Conservation (phyloP, 495 filamentous ascomycete species). For the Letharia lupina region DNA sequence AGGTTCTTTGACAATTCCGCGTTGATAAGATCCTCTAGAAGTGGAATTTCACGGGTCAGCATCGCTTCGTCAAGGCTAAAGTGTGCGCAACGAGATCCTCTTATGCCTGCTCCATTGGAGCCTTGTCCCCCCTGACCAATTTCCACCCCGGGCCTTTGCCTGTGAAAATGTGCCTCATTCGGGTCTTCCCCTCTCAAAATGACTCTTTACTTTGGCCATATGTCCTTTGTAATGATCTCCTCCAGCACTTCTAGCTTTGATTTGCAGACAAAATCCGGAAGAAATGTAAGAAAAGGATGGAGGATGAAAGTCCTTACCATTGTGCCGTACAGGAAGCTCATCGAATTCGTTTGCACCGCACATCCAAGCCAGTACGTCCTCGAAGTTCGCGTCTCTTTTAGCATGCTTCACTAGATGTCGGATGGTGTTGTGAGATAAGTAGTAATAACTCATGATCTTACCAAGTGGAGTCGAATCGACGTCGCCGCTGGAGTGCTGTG, state of each 20-base stretch:
- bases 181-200: neutral
- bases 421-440: constrained; percentile 92
- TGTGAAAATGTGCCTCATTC: neutral
- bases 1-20: constrained; percentile 77
- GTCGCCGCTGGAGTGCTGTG: constrained; percentile 75
- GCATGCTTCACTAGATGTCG: constrained; percentile 69
- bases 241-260: neutral
- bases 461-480: constrained; percentile 82
- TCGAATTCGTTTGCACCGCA: constrained; percentile 90
- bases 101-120: neutral
- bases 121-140: neutral
- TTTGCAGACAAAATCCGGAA: neutral
- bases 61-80: neutral
- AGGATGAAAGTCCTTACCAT: constrained; percentile 36
- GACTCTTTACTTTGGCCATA: neutral
- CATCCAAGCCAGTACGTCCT: constrained; percentile 89
- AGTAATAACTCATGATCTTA: constrained; percentile 99
- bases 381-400: constrained; percentile 67
- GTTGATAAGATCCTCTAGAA: constrained; percentile 80
- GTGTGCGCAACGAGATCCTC: neutral
- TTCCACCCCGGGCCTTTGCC: neutral
- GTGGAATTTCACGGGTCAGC: neutral
- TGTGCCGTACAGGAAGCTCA: constrained; percentile 96
- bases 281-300: neutral
- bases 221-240: neutral